Evolutionary conservation across 371 early-diverging fungal genomes (phyloP).

Genomic region (Mucor velutinosus): DNA sequence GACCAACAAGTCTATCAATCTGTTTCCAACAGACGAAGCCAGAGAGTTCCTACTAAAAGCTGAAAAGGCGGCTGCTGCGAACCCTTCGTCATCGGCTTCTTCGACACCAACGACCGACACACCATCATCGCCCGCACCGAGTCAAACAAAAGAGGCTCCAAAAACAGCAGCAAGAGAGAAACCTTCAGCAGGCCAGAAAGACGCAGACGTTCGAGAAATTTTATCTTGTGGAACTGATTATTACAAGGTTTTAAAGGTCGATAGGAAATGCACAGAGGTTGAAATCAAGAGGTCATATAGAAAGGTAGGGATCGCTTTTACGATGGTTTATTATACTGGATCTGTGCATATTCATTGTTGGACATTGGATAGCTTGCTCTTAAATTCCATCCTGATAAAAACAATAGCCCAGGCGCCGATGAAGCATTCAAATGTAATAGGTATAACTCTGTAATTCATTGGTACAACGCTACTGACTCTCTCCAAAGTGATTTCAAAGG

Average conservation of each 20-base stretch:
- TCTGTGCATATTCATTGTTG: background rate
- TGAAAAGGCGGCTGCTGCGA: conserved; percentile 35
- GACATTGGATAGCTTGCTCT: conserved; percentile 68
- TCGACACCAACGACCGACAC: conserved; percentile 9
- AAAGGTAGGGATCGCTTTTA: conserved; percentile 59
- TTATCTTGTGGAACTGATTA: conserved; percentile 78
- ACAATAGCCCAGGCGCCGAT: conserved; percentile 94
- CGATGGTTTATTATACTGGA: background rate
- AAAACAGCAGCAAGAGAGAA: conserved; percentile 26
- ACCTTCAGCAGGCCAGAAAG: conserved; percentile 79
- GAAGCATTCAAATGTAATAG: conserved; percentile 91
- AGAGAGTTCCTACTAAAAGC: conserved; percentile 58
- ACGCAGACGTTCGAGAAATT: conserved; percentile 76
- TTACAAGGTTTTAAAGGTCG: conserved; percentile 86
- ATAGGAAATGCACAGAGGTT: conserved; percentile 77
- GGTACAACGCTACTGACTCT: background rate
- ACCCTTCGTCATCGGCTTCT: conserved; percentile 12
- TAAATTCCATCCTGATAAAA: conserved; percentile 97
- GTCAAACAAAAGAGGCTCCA: background rate
- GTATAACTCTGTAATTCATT: background rate
- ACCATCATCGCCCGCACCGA: conserved; percentile 4
- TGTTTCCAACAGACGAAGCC: conserved; percentile 78
- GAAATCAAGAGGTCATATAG: conserved; percentile 98
- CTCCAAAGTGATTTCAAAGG: conserved; percentile 81
- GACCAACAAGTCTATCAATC: conserved; percentile 76